Conservation (phyloP, 1,284 basidiomycete species). For the Moniliophthora roreri region DNA sequence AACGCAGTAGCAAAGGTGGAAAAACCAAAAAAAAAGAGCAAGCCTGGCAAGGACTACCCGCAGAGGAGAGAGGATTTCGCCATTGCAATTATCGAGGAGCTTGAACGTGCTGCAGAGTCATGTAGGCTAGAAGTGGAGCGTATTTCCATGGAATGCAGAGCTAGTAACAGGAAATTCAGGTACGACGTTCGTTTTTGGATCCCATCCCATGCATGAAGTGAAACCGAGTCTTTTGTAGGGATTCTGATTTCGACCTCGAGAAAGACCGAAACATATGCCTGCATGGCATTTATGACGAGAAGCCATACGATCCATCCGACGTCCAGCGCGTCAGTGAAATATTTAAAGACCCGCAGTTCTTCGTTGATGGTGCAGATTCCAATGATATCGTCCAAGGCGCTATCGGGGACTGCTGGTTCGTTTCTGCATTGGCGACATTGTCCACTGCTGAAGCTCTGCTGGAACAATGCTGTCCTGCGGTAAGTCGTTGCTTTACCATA, state of each 20-base stretch:
- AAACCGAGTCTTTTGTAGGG: slow-evolving; percentile 14
- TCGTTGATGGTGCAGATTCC: slow-evolving; percentile 30
- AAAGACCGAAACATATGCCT: slow-evolving; percentile 26
- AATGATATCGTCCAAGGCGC: slow-evolving; percentile 38
- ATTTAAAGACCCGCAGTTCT: slow-evolving; percentile 37
- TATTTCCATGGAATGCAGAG: slow-evolving; percentile 37
- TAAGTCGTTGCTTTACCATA: background rate
- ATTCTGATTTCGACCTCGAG: slow-evolving; percentile 31
- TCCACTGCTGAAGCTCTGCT: slow-evolving; percentile 33
- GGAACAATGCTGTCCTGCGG: slow-evolving; percentile 41
- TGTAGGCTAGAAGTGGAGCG: background rate
- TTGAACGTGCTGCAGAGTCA: too few species aligned
- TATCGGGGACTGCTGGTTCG: slow-evolving; percentile 41
- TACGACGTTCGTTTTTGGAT: slow-evolving; percentile 13
- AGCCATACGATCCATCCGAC: slow-evolving; percentile 24
- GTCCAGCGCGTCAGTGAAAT: slow-evolving; percentile 37
- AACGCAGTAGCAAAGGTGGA: too few species aligned
- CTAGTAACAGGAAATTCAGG: slow-evolving; percentile 38
- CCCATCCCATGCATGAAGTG: background rate
- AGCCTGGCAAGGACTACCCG: too few species aligned
- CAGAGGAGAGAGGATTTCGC: too few species aligned
- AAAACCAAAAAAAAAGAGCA: too few species aligned
- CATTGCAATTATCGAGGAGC: too few species aligned
- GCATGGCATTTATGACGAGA: slow-evolving; percentile 18
- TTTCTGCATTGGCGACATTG: slow-evolving; percentile 37